phyloP scores from a whole-genome alignment of 495 filamentous ascomycete species.

The Xylaria flabelliformis region DNA sequence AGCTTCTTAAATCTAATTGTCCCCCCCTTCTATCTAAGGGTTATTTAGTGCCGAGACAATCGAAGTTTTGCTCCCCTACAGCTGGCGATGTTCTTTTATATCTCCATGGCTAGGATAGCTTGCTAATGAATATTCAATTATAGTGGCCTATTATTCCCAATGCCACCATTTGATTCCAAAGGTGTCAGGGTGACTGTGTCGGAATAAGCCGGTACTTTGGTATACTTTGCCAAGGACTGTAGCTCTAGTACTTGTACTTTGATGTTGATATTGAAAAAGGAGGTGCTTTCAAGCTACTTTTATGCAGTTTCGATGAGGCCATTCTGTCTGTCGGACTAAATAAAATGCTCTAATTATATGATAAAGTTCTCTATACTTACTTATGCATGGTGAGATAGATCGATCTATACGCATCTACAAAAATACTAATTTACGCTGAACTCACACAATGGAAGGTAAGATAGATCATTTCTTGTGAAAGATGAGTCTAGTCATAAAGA shows the following conservation, averaged over 20 bases:
- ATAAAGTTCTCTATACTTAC: neutral
- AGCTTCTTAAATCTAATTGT: neutral
- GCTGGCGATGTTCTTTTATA: neutral
- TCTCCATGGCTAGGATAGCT: neutral
- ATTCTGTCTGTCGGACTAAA: neutral
- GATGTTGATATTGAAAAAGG: neutral
- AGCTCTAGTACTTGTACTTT: neutral
- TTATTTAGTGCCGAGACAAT: neutral
- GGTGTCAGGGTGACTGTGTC: conserved; percentile 14
- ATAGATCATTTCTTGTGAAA: neutral
- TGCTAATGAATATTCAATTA: neutral
- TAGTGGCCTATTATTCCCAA: conserved; percentile 10
- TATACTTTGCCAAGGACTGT: neutral
- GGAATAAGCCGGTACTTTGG: neutral
- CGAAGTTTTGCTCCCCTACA: neutral
- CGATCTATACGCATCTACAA: neutral
- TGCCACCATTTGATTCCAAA: conserved; percentile 9
- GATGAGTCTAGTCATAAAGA: neutral
- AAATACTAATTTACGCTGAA: too few species aligned
- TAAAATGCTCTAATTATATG: neutral
- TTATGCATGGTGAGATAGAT: neutral
- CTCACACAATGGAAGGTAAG: neutral
- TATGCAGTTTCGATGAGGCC: neutral
- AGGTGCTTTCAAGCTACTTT: neutral
- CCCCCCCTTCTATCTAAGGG: neutral